Evolutionary conservation across 192 early-diverging fungal species (phyloP).

Genomic region (Ambispora gerdemannii): DNA sequence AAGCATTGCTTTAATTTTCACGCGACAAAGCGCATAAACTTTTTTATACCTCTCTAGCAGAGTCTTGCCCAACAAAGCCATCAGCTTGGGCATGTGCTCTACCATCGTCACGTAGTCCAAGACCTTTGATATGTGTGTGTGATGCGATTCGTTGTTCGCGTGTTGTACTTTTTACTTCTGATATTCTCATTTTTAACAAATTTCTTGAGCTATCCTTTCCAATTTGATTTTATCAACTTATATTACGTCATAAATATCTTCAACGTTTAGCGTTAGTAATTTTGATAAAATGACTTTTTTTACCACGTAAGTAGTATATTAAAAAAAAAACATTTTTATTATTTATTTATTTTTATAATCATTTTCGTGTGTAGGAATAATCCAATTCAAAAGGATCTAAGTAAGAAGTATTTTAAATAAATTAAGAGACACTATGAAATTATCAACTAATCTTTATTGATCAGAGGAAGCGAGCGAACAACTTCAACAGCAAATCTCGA

Average conservation of each 20-base stretch:
- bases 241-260: background rate
- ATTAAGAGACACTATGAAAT: background rate
- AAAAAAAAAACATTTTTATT: background rate
- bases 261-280: background rate
- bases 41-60: slow-evolving; percentile 79
- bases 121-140: slow-evolving; percentile 93
- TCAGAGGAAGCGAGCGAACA: background rate
- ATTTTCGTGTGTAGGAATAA: background rate
- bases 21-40: background rate
- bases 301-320: background rate
- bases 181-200: slow-evolving; percentile 74
- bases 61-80: slow-evolving; percentile 95
- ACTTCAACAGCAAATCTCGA: background rate
- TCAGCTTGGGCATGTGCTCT: slow-evolving; percentile 5
- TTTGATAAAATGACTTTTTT: background rate
- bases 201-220: background rate
- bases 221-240: background rate
- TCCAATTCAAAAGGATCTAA: background rate
- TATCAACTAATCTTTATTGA: background rate
- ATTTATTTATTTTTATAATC: background rate
- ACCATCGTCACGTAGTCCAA: slow-evolving; percentile 7
- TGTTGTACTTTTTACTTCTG: slow-evolving; percentile 84
- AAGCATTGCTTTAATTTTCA: slow-evolving; percentile 5
- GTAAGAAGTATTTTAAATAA: background rate
- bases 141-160: slow-evolving; percentile 94